Evolutionary conservation across 2,329 filamentous ascomycete species (phyloP), one percentile per base, ranked within the genome.

Genomic region (Fusarium marasasianum): DNA sequence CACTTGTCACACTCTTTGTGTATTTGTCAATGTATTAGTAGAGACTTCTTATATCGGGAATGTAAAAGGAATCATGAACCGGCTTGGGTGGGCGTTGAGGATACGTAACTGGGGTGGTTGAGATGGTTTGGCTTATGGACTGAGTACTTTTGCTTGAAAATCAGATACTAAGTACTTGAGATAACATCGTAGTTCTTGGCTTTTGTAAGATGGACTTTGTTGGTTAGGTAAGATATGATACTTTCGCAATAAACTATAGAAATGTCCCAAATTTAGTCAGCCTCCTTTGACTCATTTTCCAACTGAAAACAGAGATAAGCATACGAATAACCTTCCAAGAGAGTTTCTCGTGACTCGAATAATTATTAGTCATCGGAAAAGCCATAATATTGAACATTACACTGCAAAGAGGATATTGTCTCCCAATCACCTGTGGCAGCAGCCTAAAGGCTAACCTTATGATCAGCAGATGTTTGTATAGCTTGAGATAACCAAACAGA

Each of bases 291-390:
- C 31, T 5, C 31, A 5, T 31, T 31, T 12, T 4, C 31, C 1
- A 13, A 41, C 22, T 15, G 1, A 18, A 3, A 43, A 24, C 6
- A 17, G 9, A 43, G 41, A 43, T 17, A 43, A 43, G 41, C 1
- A 17, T 17, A 8, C 10, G 4, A 11, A 10, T 1, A 7, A 24
- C 1, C n/a, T 44, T 9, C 4, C 6, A 15, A 18, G n/a, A 14
- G 3, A 44, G 8, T 3, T 13, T 44, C 10, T 10, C n/a, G n/a
- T 44, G 43, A 26, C 43, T 0, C 0, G 0, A 12, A 1, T 26
- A 0, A 26, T 18, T 18, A 7, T 44, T 47, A 31, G 26, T n/a
- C 45, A 29, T 22, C 45, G 2, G 4, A 22, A 3, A 29, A 29
- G 20, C 9, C 13, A 2, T 15, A 3, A 15, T 9, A 6, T 22